Percentiles rank a stretch among this genome's conserved stretches.
Evolutionary conservation across 1,284 basidiomycete genomes (phyloP).

Genomic region (Chalciporus sp.): DNA sequence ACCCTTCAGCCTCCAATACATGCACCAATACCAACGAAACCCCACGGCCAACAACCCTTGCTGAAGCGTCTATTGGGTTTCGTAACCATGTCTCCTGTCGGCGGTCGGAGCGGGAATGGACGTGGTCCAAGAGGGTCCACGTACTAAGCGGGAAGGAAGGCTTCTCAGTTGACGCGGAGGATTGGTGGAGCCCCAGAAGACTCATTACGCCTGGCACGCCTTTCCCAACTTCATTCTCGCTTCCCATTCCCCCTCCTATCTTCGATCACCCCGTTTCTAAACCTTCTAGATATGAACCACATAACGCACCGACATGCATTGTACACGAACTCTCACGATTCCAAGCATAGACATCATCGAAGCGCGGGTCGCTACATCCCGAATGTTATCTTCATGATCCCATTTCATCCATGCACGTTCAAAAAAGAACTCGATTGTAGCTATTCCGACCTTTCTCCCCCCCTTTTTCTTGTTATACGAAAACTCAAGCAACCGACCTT

Average conservation of each 20-base stretch:
- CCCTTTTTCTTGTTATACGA: background rate
- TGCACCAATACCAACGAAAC: constrained; percentile 31
- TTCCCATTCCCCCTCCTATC: constrained; percentile 18
- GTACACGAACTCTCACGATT: constrained; percentile 26
- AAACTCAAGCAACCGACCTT: background rate
- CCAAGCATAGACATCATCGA: constrained; percentile 28
- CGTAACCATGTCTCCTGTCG: constrained; percentile 26
- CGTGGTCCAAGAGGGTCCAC: constrained; percentile 30
- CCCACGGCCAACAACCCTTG: constrained; percentile 33
- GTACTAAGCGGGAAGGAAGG: constrained; percentile 17
- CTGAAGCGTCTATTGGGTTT: constrained; percentile 36
- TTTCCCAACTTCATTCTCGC: background rate
- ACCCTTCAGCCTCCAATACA: constrained; percentile 30
- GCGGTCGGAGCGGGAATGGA: constrained; percentile 29
- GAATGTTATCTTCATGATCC: background rate
- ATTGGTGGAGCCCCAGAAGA: constrained; percentile 3
- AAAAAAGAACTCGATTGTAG: background rate
- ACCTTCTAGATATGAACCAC: constrained; percentile 25
- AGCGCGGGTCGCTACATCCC: background rate
- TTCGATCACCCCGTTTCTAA: constrained; percentile 1
- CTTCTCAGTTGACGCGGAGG: constrained; percentile 3
- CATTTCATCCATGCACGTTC: background rate
- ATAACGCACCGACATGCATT: constrained; percentile 32
- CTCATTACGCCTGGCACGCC: constrained; percentile 1
- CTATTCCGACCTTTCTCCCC: background rate